Evolutionary conservation across 2,329 filamentous ascomycete genomes (phyloP), one percentile per base, ranked within the genome.

Genomic region (Colletotrichum spinosum): DNA sequence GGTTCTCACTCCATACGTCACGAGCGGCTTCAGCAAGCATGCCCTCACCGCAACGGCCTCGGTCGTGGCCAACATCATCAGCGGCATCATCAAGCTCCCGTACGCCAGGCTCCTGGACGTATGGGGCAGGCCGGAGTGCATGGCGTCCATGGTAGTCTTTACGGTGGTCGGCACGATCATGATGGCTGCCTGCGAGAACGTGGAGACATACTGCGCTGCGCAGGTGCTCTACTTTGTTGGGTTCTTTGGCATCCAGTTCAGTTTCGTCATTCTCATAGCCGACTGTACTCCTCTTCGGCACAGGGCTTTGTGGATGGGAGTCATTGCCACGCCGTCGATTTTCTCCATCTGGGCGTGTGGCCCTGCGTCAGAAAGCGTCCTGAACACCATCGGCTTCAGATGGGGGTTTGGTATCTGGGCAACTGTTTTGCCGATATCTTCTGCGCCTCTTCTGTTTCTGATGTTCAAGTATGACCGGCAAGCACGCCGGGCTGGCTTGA

Each of bases 131-230:
- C 70, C 74, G 4, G 73, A 79, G 60, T 74, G 73, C 8, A 78
- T 77, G 60, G 66, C 71, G 1, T 51, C 79, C 37, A 73, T 71
- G 46, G 67, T 77, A 8, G 37, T 72, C 3, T 65, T 76, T 34
- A 76, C 72, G 56, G 78, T 83, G 52, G 76, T 84, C 55, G 77
- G 80, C 9, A 51, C 87, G 59, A 79, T 86, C 52, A 78, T 89
- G 70, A 87, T 86, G 77, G 87, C 87, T 15, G 77, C 79, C 0
- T 87, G 80, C 69, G 76, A 80, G 6, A 80, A 79, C 51, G 76
- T 86, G 8, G 74, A 79, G n/a, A 82, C 80, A 0, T 71, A 69
- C 54, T 68, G 67, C 11, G 70, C 70, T 13, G 70, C 68, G 0
- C 67, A 71, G 83, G 42, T 48, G 6, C 45, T 57, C 25, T 49